Percentiles rank a stretch among this genome's conserved stretches.
Evolutionary conservation across 75 land plant genomes (phyloP).

Genomic region (Cunninghamia lanceolata): DNA sequence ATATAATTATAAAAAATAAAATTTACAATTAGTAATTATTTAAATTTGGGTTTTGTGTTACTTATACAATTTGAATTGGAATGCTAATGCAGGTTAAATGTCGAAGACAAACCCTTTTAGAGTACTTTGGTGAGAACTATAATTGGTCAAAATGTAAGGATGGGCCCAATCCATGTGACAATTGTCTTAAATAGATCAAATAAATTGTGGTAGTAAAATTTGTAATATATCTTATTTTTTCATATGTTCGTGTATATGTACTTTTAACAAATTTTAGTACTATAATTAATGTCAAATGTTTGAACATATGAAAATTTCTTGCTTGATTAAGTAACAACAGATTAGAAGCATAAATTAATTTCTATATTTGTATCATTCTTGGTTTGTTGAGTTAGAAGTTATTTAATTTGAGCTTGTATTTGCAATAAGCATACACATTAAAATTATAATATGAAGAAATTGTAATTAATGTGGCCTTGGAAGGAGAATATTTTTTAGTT

Average conservation of each 20-base stretch:
- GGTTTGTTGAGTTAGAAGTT: neutral
- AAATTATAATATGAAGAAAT: too few species aligned
- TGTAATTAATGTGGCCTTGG: too few species aligned
- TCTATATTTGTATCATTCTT: neutral
- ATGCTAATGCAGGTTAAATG: slow-evolving; percentile 41
- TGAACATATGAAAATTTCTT: neutral
- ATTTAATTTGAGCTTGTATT: neutral
- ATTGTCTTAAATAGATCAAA: slow-evolving; percentile 40
- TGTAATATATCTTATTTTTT: neutral
- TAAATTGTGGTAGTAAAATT: neutral
- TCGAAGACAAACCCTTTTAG: slow-evolving; percentile 54
- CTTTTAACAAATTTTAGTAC: neutral
- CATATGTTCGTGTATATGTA: neutral
- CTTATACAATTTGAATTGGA: slow-evolving; percentile 6
- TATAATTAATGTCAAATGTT: neutral
- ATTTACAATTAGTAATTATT: neutral
- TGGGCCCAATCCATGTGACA: slow-evolving; percentile 77
- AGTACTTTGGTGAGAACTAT: slow-evolving; percentile 74
- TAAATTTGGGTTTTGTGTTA: neutral
- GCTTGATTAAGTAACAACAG: neutral
- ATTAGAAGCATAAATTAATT: neutral
- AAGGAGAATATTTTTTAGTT: neutral
- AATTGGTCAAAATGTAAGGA: slow-evolving; percentile 41
- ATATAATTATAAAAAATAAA: too few species aligned
- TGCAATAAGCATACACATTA: neutral